phyloP scores from a whole-genome alignment of 495 filamentous ascomycete genomes.

The Terfezia claveryi region DNA sequence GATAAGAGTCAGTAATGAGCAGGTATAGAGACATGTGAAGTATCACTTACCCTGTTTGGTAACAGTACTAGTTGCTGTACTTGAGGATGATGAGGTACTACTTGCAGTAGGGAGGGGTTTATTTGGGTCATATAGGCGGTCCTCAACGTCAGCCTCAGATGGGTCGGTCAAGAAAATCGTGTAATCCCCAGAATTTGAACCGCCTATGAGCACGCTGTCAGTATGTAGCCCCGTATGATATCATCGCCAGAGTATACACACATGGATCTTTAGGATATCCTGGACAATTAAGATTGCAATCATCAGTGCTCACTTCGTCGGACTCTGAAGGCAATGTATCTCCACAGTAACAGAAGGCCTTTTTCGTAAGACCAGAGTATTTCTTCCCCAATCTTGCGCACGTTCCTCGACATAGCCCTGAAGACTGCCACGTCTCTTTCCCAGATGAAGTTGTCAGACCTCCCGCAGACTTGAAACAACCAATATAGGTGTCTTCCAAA shows the following conservation, averaged over 20 bases:
- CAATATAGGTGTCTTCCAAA: slow-evolving; percentile 5
- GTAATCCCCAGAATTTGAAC: background rate
- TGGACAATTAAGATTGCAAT: slow-evolving; percentile 36
- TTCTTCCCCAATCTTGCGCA: slow-evolving; percentile 5
- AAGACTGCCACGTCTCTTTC: slow-evolving; percentile 6
- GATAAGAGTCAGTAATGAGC: too few species aligned
- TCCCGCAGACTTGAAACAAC: slow-evolving; percentile 12
- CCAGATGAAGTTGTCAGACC: background rate
- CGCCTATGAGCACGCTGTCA: background rate
- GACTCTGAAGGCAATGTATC: slow-evolving; percentile 29
- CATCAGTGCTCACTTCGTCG: slow-evolving; percentile 25
- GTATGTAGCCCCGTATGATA: too few species aligned
- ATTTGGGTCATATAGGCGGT: background rate
- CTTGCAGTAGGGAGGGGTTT: too few species aligned
- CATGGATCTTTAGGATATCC: slow-evolving; percentile 33
- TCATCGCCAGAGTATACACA: slow-evolving; percentile 22
- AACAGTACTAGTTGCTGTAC: too few species aligned
- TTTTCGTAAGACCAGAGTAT: slow-evolving; percentile 16
- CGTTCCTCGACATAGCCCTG: slow-evolving; percentile 8
- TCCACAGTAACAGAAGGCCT: slow-evolving; percentile 40
- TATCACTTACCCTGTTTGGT: too few species aligned
- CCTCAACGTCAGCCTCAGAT: background rate
- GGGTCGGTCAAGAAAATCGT: background rate
- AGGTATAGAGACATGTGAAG: too few species aligned
- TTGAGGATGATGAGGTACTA: too few species aligned